A percentile compares a stretch with the other conserved stretches of the same genome.
Evolutionary conservation across 352 stramenopile genomes (phyloP).

Genomic region (Pythium aphanidermatum): DNA sequence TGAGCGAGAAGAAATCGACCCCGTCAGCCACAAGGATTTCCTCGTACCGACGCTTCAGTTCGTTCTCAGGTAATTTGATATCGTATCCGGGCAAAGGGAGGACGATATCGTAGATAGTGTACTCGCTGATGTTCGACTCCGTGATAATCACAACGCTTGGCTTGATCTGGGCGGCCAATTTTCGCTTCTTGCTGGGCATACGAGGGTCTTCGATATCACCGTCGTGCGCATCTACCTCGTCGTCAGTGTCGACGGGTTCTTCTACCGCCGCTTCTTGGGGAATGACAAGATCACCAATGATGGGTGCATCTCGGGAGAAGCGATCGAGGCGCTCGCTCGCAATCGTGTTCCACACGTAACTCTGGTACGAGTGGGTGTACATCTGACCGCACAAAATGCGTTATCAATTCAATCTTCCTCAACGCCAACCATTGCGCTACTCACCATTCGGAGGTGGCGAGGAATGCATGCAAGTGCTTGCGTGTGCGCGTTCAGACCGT

Average conservation of each 20-base stretch:
- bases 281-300: conserved; percentile 91
- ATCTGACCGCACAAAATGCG: no score
- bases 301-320: conserved; percentile 50
- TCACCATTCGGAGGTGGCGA: conserved; percentile 80
- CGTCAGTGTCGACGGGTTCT: conserved; percentile 4
- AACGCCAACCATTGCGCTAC: neutral
- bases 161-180: conserved; percentile 7
- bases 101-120: conserved; percentile 93
- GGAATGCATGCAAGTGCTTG: conserved; percentile 74
- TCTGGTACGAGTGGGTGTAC: conserved; percentile 93
- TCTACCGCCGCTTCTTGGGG: conserved; percentile 14
- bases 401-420: no score
- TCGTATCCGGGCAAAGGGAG: conserved; percentile 94
- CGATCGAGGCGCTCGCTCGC: conserved; percentile 85
- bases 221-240: conserved; percentile 20
- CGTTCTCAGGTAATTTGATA: conserved; percentile 85
- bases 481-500: conserved; percentile 49
- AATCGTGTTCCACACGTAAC: conserved; percentile 94
- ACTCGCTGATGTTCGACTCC: conserved; percentile 86
- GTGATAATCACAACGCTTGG: conserved; percentile 59
- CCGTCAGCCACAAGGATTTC: conserved; percentile 49
- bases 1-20: conserved; percentile 65
- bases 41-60: conserved; percentile 59
- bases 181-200: conserved; percentile 26
- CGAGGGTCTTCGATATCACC: conserved; percentile 22